Conservation (phyloP, 768 basidiomycete species). For the Collybia nuda region DNA sequence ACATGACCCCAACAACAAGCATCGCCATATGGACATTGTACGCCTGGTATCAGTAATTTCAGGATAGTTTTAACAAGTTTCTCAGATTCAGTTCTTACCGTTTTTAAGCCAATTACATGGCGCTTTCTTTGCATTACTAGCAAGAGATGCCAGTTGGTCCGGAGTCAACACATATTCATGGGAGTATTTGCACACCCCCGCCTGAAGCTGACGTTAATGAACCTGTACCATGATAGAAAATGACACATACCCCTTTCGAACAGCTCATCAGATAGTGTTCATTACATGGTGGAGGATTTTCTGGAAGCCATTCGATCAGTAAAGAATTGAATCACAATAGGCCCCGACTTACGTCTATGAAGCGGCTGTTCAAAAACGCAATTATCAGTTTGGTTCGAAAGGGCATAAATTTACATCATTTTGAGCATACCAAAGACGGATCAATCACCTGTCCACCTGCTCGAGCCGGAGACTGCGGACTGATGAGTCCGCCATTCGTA, state of each 20-base stretch:
- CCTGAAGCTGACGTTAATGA: conserved; percentile 31
- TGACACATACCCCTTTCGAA: conserved; percentile 66
- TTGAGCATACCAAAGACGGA: conserved; percentile 54
- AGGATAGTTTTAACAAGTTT: background rate
- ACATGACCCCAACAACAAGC: conserved; percentile 83
- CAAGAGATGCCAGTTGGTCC: conserved; percentile 70
- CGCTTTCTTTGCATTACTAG: conserved; percentile 80
- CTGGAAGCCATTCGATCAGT: conserved; percentile 33
- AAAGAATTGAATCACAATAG: no score
- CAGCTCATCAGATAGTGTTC: conserved; percentile 83
- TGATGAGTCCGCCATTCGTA: conserved; percentile 61
- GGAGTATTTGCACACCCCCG: conserved; percentile 76
- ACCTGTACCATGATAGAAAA: background rate
- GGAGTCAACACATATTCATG: conserved; percentile 74
- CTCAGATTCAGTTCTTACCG: conserved; percentile 35
- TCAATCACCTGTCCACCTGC: conserved; percentile 51
- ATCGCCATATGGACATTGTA: conserved; percentile 73
- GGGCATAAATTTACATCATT: conserved; percentile 6
- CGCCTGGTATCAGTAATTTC: conserved; percentile 38
- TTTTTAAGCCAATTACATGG: conserved; percentile 86
- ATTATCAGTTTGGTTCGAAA: conserved; percentile 3
- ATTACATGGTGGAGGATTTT: conserved; percentile 83
- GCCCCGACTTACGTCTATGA: conserved; percentile 63
- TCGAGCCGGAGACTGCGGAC: conserved; percentile 61
- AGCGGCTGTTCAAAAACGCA: conserved; percentile 48